phyloP scores from a whole-genome alignment of 2,329 filamentous ascomycete species.

The Penicillium sclerotiorum region DNA sequence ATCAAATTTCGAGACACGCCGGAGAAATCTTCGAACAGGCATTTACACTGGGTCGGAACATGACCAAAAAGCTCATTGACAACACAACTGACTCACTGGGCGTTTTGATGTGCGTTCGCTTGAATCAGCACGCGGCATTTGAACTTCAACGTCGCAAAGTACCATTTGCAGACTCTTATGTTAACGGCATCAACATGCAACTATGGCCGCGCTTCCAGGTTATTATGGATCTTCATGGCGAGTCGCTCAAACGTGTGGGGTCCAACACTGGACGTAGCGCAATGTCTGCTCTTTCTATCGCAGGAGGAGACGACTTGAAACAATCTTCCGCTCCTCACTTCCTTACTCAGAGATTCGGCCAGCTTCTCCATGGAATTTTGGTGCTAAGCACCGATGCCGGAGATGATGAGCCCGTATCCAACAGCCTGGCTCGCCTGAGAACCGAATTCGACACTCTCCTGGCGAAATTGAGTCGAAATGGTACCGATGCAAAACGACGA shows the following conservation, averaged over 20 bases:
- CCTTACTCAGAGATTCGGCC: constrained; percentile 91
- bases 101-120: constrained; percentile 82
- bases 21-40: constrained; percentile 86
- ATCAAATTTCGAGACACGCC: constrained; percentile 80
- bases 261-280: constrained; percentile 51
- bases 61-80: constrained; percentile 76
- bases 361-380: constrained; percentile 84
- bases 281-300: constrained; percentile 57
- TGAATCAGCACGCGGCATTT: constrained; percentile 94
- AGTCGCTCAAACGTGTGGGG: constrained; percentile 70
- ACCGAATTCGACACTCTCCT: constrained; percentile 84
- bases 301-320: constrained; percentile 50
- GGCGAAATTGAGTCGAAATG: constrained; percentile 75
- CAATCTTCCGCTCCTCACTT: constrained; percentile 73
- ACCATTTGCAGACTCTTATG: constrained; percentile 84
- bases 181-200: constrained; percentile 93
- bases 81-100: constrained; percentile 83
- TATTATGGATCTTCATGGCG: constrained; percentile 90
- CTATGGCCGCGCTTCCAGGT: constrained; percentile 95
- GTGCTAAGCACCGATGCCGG: constrained; percentile 84
- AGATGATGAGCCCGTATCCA: constrained; percentile 88
- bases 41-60: constrained; percentile 75
- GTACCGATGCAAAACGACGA: constrained; percentile 73
- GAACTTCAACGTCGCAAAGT: constrained; percentile 89
- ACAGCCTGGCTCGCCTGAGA: constrained; percentile 75